Base-by-base conservation (phyloP, 2,329 filamentous ascomycete species). In the Cercospora citrullina region DNA sequence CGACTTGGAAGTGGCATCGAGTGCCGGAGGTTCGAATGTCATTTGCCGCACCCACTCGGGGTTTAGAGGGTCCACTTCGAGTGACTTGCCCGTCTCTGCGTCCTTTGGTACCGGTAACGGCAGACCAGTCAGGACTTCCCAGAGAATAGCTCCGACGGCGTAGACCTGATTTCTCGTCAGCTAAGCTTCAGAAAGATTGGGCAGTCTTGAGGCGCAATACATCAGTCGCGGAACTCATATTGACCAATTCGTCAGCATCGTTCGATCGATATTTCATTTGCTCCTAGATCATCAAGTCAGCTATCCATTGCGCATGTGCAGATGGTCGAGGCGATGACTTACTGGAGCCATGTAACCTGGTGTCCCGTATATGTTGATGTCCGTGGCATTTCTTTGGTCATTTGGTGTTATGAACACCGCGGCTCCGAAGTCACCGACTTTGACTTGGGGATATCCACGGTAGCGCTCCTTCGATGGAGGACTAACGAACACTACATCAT, bases 351-450 rank as follows among this genome's bases (percentile, higher is more conserved):
- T 53, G 28, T 45, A 31, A 16, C 45, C 60, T 21, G 42, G 23
- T 14, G 60, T 63, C 12, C 60, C 42, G 2, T 33, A 21, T 18
- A 53, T 45, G 10, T 3, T 1, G 28, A 63, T 31, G 18, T 63
- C 42, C 16, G 31, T 26, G 23, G 42, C 36, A 21, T 6, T 23
- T 33, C 60, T 42, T n/a, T 3, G n/a, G 5, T 62, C 60, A 21
- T 26, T n/a, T 48, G 36, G 60, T 39, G 14, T 2, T 5, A 58
- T 21, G 5, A 64, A 18, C 14, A 53, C 3, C 23, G 65, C 53
- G 12, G 53, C 7, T 26, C 65, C 65, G 42, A 67, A 67, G 26
- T 67, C 65, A 7, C 60, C 65, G 8, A 64, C 26, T 36, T 67
- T 67, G 16, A 55, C 14, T 21, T 60, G 28, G 5, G 65, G 65